These are phyloP conservation scores for Aspergillus latus DNA, from an alignment of 2,329 filamentous ascomycete genomes.

Conservation along the genomic window DNA sequence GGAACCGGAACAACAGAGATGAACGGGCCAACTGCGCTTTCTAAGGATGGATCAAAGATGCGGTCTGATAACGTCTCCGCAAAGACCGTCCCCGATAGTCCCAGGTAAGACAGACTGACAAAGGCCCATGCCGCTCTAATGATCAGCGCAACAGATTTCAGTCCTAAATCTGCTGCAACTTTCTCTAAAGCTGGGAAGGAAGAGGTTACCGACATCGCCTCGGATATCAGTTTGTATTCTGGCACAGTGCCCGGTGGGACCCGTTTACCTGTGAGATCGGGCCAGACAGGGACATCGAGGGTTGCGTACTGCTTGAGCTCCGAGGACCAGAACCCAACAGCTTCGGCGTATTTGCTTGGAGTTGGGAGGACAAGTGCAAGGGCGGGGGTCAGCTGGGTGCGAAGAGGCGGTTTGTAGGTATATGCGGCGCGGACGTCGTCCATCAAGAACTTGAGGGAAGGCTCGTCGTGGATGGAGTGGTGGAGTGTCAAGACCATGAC, in stretches of 20 bases:
- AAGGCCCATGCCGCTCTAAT: constrained; percentile 32
- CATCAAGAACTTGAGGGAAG: constrained; percentile 31
- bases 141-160: constrained; percentile 31
- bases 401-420: constrained; percentile 19
- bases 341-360: constrained; percentile 17
- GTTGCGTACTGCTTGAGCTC: constrained; percentile 26
- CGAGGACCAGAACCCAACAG: constrained; percentile 27
- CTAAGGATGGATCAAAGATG: constrained; percentile 28
- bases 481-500: constrained; percentile 41
- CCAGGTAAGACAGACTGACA: constrained; percentile 30
- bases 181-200: constrained; percentile 21
- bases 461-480: constrained; percentile 36
- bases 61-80: constrained; percentile 36
- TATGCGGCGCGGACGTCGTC: constrained; percentile 30
- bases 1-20: constrained; percentile 38
- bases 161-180: constrained; percentile 24
- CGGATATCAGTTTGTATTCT: constrained; percentile 21
- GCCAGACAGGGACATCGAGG: constrained; percentile 28
- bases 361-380: constrained; percentile 26
- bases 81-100: constrained; percentile 28
- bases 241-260: constrained; percentile 14
- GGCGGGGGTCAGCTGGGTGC: constrained; percentile 30
- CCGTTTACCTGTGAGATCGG: constrained; percentile 28
- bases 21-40: constrained; percentile 32
- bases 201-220: constrained; percentile 20